These are phyloP conservation scores for Exophiala aquamarina DNA, from an alignment of 2,329 filamentous ascomycete genomes.

Conservation along the genomic window DNA sequence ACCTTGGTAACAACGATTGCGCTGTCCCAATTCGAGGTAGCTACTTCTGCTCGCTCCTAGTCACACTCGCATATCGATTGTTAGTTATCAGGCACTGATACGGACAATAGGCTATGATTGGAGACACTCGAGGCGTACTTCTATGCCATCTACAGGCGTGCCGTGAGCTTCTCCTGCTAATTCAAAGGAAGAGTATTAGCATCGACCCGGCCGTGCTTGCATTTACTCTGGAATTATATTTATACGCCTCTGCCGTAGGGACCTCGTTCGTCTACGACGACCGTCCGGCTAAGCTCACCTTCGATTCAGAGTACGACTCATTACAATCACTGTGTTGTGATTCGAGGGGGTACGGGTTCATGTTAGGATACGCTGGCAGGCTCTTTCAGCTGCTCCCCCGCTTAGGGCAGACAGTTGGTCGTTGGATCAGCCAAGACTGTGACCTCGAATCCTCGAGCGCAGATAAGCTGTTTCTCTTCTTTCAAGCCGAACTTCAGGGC, in stretches of 20 bases:
- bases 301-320: too few species aligned
- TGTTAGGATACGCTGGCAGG: not conserved
- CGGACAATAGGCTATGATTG: not conserved
- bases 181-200: not conserved
- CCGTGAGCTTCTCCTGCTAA: not conserved
- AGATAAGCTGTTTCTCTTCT: not conserved
- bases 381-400: not conserved
- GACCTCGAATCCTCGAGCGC: not conserved
- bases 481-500: not conserved
- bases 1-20: not conserved
- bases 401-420: not conserved
- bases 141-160: conserved; percentile 1
- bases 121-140: not conserved
- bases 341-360: not conserved
- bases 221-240: too few species aligned
- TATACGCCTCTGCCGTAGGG: too few species aligned
- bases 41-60: not conserved
- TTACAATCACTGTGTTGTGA: not conserved
- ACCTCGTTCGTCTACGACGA: too few species aligned
- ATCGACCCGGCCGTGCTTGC: too few species aligned
- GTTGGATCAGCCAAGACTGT: not conserved
- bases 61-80: not conserved
- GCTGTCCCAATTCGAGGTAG: not conserved
- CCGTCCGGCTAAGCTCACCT: too few species aligned
- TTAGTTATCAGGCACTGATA: not conserved